Conservation (phyloP, 192 early-diverging fungal genomes). For the Geosiphon pyriformis region DNA sequence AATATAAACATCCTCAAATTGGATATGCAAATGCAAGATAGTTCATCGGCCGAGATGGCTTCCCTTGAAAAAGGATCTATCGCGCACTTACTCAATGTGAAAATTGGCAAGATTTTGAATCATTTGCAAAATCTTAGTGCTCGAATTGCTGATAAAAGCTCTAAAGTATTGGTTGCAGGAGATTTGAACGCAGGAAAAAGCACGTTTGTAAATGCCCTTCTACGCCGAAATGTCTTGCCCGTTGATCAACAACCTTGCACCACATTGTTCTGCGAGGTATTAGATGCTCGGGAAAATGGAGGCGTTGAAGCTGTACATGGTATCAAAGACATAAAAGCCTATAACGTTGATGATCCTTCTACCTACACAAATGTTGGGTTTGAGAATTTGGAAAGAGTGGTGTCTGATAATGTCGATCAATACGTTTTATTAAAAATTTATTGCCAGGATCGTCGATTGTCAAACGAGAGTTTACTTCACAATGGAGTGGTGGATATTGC, state of each 20-base stretch:
- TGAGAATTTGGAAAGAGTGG: conserved; percentile 68
- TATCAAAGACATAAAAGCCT: conserved; percentile 60
- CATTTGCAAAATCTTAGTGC: conserved; percentile 80
- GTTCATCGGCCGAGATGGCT: conserved; percentile 47
- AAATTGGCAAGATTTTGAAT: conserved; percentile 52
- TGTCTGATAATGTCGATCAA: conserved; percentile 78
- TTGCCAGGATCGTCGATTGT: conserved; percentile 59
- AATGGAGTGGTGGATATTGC: conserved; percentile 96
- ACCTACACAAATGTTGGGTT: conserved; percentile 70
- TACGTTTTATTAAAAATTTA: conserved; percentile 95
- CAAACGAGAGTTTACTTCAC: conserved; percentile 73
- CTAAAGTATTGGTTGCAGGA: conserved; percentile 93
- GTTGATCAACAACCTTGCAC: conserved; percentile 98
- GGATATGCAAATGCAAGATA: conserved; percentile 64
- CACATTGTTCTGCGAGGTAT: conserved; percentile 91
- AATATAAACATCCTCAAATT: conserved; percentile 60
- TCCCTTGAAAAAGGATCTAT: conserved; percentile 68
- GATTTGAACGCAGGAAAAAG: conserved; percentile 98
- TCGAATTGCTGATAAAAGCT: conserved; percentile 85
- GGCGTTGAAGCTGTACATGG: conserved; percentile 92
- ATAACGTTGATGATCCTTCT: conserved; percentile 63
- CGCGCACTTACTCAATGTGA: conserved; percentile 63
- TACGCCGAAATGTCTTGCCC: conserved; percentile 85
- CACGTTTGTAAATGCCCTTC: conserved; percentile 94
- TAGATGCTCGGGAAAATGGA: conserved; percentile 86